Evolutionary conservation across 1,284 basidiomycete species (phyloP), one percentile per base, ranked within the genome.

Genomic region (Tilletiopsis washingtonensis): DNA sequence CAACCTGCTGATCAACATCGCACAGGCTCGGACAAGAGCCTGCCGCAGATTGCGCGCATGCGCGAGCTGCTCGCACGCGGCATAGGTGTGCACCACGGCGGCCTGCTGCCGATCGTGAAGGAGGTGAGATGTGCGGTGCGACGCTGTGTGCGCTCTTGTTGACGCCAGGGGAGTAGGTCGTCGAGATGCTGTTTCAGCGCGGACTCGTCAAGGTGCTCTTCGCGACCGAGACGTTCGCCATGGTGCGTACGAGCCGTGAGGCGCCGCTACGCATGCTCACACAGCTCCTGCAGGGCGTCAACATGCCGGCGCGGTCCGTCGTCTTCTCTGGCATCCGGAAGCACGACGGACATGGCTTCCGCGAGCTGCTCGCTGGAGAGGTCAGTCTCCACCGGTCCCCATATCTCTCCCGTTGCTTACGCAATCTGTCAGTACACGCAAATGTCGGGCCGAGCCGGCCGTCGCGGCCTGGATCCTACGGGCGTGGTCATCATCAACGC

Each of bases 211-310:
- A 98, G 75, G 84, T 97, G 15, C 77, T 99, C 9, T 99, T 98
- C 69, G 94, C 94, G 0, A 99, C 94, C 0, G 94, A 99, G 75
- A 98, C 94, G 0, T 99, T 99, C 73, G 94, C 94, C 0, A 98
- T 99, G 94, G 89, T 53, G 54, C 79, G 26, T 26, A 5, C 17
- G 1, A 12, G 26, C 5, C 4, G 9, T 32, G n/a, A 15, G 15
- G 4, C 26, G 17, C n/a, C 9, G 21, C 14, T 21, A 12, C 20
- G 20, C 17, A 5, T 26, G 23, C 19, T 27, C 39, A 32, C 46
- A 5, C 6, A 23, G 5, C 15, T 24, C 15, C 32, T 37, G n/a
- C 17, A 43, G 47, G 64, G 65, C 32, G 94, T 99, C 53, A 98
- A 99, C 75, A 99, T 99, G 94, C 94, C 94, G 14, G 91, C 94